These are phyloP conservation scores for Protea cynaroides DNA, from an alignment of 164 flowering plant species.

Conservation along the genomic window DNA sequence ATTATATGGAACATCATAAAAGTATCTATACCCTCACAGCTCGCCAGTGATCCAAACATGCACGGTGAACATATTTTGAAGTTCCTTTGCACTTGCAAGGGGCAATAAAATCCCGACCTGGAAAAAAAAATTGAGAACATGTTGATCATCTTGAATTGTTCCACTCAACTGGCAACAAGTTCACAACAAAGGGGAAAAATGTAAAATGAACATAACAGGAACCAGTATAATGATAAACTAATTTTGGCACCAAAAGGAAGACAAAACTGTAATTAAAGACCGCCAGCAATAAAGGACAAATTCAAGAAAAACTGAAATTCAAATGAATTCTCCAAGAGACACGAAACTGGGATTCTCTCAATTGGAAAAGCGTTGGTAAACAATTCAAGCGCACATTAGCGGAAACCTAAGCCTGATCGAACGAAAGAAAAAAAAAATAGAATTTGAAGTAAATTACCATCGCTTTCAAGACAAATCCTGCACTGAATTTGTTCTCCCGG, in stretches of 20 bases:
- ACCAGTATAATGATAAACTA: neutral
- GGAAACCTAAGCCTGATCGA: neutral
- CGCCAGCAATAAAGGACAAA: no score
- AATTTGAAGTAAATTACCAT: slow-evolving; percentile 39
- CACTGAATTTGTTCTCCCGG: slow-evolving; percentile 94
- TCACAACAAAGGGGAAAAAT: neutral
- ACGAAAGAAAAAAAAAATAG: neutral
- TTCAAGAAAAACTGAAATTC: no score
- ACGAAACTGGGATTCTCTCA: no score
- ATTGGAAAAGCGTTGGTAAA: no score
- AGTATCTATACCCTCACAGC: slow-evolving; percentile 59
- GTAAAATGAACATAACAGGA: neutral
- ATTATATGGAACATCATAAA: neutral
- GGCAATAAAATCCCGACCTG: slow-evolving; percentile 96
- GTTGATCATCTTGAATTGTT: neutral
- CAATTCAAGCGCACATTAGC: no score
- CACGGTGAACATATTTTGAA: slow-evolving; percentile 87
- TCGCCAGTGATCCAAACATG: slow-evolving; percentile 96
- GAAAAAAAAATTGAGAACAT: slow-evolving; percentile 4
- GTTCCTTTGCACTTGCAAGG: slow-evolving; percentile 99
- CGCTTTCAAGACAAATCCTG: slow-evolving; percentile 94
- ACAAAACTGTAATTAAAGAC: no score
- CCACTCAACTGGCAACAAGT: neutral
- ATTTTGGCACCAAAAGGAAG: no score
- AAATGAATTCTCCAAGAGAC: no score